Base-by-base conservation (phyloP, 1,284 basidiomycete species). In the Sanghuangporus weigelae region DNA sequence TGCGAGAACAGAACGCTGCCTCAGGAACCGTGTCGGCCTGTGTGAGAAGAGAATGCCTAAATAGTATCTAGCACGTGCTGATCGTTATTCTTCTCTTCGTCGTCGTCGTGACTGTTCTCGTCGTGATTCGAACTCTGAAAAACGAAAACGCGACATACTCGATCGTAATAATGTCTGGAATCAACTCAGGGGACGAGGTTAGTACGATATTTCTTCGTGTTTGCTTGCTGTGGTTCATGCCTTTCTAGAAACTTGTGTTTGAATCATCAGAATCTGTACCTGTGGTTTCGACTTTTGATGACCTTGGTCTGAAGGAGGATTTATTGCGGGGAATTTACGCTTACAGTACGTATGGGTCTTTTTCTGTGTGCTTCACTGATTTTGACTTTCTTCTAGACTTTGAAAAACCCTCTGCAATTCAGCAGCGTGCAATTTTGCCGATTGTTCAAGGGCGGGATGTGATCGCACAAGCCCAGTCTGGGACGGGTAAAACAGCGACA, bases 401-500 rank as follows among this genome's bases (percentile, higher is more conserved):
- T 72, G 97, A 99, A 83, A 97, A 96, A 76, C 95, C 97, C 26
- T 98, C 96, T 66, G 96, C 96, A 58, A 99, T 99, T 74, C 96
- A 99, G 79, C 96, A 98, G 78, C 90, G 96, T 69, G 96, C 96
- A 36, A 98, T 99, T 75, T 79, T 96, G 55, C 96, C 96, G 62
- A 96, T 99, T 72, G 95, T 87, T 59, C 91, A 95, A 77, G 94
- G 94, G 21, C 88, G 95, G 68, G 96, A 98, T 81, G 96, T 98
- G 67, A 98, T 97, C 75, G 95, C 95, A 12, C 96, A 99, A 80
- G 97, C 97, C 19, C 97, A 99, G 78, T 98, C 96, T 31, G 97
- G 97, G 73, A 99, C 97, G 31, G 97, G 97, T 84, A 99, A 99
- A 90, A 99, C 97, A 3, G 97, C 97, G 7, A 99, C 97, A 3